Conservation (phyloP, 345 rosid genomes). For the Mangifera indica region DNA sequence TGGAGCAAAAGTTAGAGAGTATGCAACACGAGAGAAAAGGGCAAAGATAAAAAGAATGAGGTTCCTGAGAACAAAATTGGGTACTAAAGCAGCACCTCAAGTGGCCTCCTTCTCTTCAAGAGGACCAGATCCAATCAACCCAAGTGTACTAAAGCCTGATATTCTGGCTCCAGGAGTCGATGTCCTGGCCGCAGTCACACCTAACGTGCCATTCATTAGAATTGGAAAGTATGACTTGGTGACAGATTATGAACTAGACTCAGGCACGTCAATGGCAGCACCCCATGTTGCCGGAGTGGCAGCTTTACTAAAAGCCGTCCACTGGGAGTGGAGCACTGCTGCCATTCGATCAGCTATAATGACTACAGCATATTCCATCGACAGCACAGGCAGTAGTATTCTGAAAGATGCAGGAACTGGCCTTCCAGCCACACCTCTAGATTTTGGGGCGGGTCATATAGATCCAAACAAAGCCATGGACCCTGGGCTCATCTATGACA, state of each 20-base stretch:
- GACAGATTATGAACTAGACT: constrained; percentile 35
- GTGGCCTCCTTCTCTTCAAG: constrained; percentile 65
- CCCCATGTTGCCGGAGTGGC: constrained; percentile 64
- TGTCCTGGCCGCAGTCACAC: constrained; percentile 36
- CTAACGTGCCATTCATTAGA: constrained; percentile 21
- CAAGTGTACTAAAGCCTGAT: constrained; percentile 41
- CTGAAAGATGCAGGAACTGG: constrained; percentile 22
- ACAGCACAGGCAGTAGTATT: constrained; percentile 24
- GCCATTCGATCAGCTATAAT: constrained; percentile 51
- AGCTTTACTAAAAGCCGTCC: constrained; percentile 47
- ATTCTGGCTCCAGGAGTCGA: constrained; percentile 49
- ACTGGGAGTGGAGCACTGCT: constrained; percentile 40
- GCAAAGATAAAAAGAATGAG: constrained; percentile 30
- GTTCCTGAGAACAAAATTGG: constrained; percentile 33
- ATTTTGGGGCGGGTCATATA: constrained; percentile 42
- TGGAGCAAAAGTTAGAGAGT: constrained; percentile 17
- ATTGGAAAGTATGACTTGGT: constrained; percentile 29
- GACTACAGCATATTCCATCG: constrained; percentile 41
- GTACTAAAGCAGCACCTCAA: constrained; percentile 47
- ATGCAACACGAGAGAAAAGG: background rate
- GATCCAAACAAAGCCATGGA: constrained; percentile 45
- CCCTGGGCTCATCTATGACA: constrained; percentile 45
- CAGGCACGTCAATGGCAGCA: constrained; percentile 55
- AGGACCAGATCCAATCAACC: constrained; percentile 54
- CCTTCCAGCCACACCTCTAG: constrained; percentile 39